phyloP scores from a whole-genome alignment of 768 basidiomycete genomes.

The Lentinula lateritia region DNA sequence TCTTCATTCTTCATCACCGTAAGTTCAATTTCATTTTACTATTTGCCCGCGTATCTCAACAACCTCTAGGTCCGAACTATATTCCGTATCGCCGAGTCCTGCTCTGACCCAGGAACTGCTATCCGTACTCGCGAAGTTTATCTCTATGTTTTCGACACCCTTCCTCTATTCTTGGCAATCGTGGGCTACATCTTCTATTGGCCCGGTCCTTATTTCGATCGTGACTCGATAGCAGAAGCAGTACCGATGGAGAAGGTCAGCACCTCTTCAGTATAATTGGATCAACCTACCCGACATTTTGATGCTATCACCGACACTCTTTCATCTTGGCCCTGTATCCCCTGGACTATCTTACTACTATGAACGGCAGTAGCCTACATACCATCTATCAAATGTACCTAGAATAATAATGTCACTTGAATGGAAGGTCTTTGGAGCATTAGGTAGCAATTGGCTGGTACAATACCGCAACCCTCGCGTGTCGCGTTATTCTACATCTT shows the following conservation, averaged over 20 bases:
- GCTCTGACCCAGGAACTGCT: conserved; percentile 16
- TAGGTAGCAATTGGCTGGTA: no score
- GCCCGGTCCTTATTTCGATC: conserved; percentile 20
- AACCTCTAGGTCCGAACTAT: conserved; percentile 19
- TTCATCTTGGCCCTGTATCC: not conserved
- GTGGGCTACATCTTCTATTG: conserved; percentile 17
- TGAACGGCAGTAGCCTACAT: not conserved
- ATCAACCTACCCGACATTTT: not conserved
- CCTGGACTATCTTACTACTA: not conserved
- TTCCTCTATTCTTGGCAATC: conserved; percentile 22
- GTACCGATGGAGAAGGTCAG: not conserved
- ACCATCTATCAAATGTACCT: not conserved
- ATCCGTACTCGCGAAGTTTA: conserved; percentile 12
- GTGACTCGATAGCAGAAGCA: not conserved
- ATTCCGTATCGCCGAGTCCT: conserved; percentile 22
- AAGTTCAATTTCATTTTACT: not conserved
- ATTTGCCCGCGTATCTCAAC: not conserved
- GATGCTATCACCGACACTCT: not conserved
- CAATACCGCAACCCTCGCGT: no score
- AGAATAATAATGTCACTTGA: not conserved
- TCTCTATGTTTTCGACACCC: conserved; percentile 22
- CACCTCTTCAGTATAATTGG: not conserved
- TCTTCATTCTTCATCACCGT: conserved; percentile 21
- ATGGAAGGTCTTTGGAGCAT: no score
- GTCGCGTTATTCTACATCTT: no score